Evolutionary conservation across 2,329 filamentous ascomycete genomes (phyloP).

Genomic region (Scedosporium dehoogii): DNA sequence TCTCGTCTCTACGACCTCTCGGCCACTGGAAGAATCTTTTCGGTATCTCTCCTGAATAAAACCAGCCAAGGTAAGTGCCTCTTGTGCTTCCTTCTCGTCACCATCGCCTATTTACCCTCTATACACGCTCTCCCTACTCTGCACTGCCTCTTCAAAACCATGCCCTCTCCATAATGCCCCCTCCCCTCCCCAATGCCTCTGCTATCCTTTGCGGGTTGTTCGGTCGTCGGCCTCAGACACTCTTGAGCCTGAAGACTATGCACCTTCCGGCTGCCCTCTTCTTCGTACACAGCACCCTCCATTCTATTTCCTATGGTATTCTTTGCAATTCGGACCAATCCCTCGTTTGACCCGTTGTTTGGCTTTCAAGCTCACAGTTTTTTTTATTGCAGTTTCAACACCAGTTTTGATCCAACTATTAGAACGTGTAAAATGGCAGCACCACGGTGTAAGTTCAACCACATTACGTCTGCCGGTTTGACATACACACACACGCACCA

Average conservation of each 20-base stretch:
- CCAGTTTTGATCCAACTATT: not conserved
- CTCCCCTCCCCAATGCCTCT: too few species aligned
- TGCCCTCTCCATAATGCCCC: too few species aligned
- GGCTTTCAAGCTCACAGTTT: not conserved
- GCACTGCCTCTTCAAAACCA: too few species aligned
- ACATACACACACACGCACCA: not conserved
- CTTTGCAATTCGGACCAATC: too few species aligned
- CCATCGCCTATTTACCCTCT: not conserved
- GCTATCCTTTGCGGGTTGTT: too few species aligned
- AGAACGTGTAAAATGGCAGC: constrained; percentile 3
- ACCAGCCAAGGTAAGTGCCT: not conserved
- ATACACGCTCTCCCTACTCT: too few species aligned
- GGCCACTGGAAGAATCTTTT: not conserved
- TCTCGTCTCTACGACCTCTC: not conserved
- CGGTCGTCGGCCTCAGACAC: too few species aligned
- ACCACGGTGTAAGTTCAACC: constrained; percentile 2
- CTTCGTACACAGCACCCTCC: too few species aligned
- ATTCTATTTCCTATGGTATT: too few species aligned
- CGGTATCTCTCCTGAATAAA: not conserved
- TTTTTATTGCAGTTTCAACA: not conserved
- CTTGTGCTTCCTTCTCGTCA: not conserved
- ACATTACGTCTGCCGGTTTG: not conserved
- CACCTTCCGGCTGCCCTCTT: too few species aligned
- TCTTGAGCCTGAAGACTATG: too few species aligned
- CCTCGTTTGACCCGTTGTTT: too few species aligned